These are phyloP conservation scores for Scutellaria galericulata DNA, from an alignment of 257 asterid genomes.

Conservation along the genomic window DNA sequence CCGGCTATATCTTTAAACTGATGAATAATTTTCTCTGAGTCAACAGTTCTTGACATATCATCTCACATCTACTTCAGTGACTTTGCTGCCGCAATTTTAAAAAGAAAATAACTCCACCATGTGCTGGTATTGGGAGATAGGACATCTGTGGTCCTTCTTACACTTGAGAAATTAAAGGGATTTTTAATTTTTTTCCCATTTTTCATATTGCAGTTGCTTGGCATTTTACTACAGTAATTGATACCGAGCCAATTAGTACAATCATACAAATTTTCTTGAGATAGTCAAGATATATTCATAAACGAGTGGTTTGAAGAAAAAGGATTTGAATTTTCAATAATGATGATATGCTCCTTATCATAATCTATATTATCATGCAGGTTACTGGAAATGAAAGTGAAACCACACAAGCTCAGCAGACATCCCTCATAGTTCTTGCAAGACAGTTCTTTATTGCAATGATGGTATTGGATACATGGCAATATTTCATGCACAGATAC, in stretches of 20 bases:
- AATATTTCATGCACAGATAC: constrained; percentile 90
- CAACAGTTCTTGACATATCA: background rate
- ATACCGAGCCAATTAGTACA: too few species aligned
- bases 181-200: background rate
- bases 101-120: constrained; percentile 1
- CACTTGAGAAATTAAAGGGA: background rate
- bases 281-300: background rate
- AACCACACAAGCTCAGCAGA: constrained; percentile 40
- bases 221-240: background rate
- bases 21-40: background rate
- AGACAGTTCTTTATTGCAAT: constrained; percentile 62
- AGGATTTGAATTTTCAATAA: background rate
- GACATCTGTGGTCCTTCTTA: background rate
- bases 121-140: constrained; percentile 8
- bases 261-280: background rate
- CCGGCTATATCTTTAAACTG: too few species aligned
- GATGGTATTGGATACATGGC: constrained; percentile 82
- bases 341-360: background rate
- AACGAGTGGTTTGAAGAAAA: background rate
- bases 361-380: constrained; percentile 40
- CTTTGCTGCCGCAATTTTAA: background rate
- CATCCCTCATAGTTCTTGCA: constrained; percentile 54
- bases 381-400: constrained; percentile 58
- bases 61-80: constrained; percentile 12
- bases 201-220: background rate